phyloP scores from a whole-genome alignment of 2,329 filamentous ascomycete species.

The Hypoxylon sp. region DNA sequence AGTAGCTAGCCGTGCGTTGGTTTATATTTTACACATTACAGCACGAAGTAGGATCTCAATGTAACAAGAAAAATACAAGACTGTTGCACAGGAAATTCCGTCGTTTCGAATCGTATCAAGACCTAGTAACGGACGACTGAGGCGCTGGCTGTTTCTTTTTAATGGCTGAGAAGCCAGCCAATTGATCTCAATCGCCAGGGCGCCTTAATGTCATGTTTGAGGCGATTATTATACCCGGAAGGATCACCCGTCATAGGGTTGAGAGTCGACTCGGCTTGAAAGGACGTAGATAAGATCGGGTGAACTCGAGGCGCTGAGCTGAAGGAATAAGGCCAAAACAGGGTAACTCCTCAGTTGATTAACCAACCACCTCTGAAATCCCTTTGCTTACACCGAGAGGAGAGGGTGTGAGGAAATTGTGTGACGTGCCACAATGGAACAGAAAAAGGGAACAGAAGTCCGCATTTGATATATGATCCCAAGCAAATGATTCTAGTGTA shows the following conservation, averaged over 20 bases:
- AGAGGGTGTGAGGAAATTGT: conserved; percentile 37
- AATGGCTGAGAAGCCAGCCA: conserved; percentile 19
- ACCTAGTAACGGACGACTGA: conserved; percentile 9
- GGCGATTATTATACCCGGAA: conserved; percentile 29
- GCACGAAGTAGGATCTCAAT: conserved; percentile 26
- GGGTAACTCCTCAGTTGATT: conserved; percentile 33
- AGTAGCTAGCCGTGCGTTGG: conserved; percentile 19
- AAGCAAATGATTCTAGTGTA: conserved; percentile 26
- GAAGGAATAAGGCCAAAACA: conserved; percentile 50
- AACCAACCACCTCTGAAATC: conserved; percentile 39
- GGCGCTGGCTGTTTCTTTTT: conserved; percentile 29
- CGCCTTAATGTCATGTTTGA: conserved; percentile 28
- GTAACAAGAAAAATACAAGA: conserved; percentile 28
- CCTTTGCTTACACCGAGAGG: conserved; percentile 38
- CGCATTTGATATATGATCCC: conserved; percentile 20
- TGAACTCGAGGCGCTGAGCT: conserved; percentile 43
- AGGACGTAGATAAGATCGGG: conserved; percentile 33
- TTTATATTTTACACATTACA: conserved; percentile 9
- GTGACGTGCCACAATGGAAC: conserved; percentile 37
- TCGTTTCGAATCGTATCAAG: conserved; percentile 32
- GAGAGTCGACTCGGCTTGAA: conserved; percentile 10
- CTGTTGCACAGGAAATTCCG: conserved; percentile 37
- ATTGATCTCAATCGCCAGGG: conserved; percentile 12
- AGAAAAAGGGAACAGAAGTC: conserved; percentile 21
- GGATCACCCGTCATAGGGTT: conserved; percentile 22